Percentiles rank a stretch among this genome's conserved stretches.
Evolutionary conservation across 345 rosid genomes (phyloP).

Genomic region (Eucalyptus dawsonii): DNA sequence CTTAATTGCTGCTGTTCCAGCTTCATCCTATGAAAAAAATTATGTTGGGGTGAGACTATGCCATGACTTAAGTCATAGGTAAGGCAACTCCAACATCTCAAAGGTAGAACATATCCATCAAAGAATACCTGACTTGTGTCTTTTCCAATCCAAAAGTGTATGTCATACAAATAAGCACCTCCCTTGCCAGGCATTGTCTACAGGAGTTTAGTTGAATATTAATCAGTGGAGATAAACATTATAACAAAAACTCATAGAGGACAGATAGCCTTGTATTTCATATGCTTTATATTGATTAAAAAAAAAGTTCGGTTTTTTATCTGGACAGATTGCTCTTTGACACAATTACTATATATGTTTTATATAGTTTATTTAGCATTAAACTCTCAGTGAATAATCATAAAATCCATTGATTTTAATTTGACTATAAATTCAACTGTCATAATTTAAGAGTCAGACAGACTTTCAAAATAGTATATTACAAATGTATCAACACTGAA

Average conservation of each 20-base stretch:
- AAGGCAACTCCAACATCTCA: neutral
- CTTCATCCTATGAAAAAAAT: conserved; percentile 62
- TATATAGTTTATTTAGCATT: neutral
- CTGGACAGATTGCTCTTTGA: neutral
- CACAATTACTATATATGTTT: neutral
- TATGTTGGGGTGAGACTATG: neutral
- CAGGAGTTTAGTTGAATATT: neutral
- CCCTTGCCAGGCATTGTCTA: conserved; percentile 77
- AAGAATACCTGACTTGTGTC: conserved; percentile 82
- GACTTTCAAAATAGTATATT: neutral
- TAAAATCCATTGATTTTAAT: neutral
- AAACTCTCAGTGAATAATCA: neutral
- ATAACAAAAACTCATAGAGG: neutral
- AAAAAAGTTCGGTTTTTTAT: neutral
- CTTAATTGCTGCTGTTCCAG: conserved; percentile 97
- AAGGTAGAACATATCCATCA: neutral
- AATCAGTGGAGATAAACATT: neutral
- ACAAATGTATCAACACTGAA: neutral
- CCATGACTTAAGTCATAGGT: neutral
- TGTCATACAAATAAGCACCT: conserved; percentile 74
- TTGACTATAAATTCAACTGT: neutral
- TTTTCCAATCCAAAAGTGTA: conserved; percentile 98
- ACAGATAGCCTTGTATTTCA: neutral
- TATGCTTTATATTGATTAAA: neutral
- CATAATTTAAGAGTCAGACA: neutral